phyloP scores from a whole-genome alignment of 768 basidiomycete genomes.

The Trametes punicea region DNA sequence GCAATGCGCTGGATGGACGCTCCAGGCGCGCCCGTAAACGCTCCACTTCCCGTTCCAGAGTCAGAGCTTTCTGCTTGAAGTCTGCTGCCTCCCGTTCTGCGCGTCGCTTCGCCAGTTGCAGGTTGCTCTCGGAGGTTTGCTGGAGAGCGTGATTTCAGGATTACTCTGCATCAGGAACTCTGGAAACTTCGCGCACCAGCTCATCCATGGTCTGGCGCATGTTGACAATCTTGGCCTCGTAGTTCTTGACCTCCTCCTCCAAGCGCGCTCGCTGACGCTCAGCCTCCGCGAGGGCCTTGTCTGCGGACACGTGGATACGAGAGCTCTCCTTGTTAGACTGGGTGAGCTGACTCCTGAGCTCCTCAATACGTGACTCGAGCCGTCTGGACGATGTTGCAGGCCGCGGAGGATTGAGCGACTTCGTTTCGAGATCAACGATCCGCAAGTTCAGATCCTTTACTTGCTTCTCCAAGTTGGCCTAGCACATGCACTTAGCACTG shows the following conservation, averaged over 20 bases:
- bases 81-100: conserved; percentile 76
- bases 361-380: conserved; percentile 69
- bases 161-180: too few relatives aligned
- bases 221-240: conserved; percentile 53
- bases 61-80: conserved; percentile 65
- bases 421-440: conserved; percentile 80
- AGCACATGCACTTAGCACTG: background rate
- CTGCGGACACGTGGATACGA: conserved; percentile 38
- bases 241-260: conserved; percentile 61
- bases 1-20: conserved; percentile 45
- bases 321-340: conserved; percentile 47
- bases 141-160: conserved; percentile 31
- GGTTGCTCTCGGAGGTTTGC: conserved; percentile 69
- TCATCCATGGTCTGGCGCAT: conserved; percentile 60
- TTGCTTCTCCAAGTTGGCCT: conserved; percentile 85
- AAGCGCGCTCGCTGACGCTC: conserved; percentile 59
- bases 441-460: conserved; percentile 81
- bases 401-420: conserved; percentile 65
- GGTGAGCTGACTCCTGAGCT: conserved; percentile 58
- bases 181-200: conserved; percentile 59
- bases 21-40: conserved; percentile 62
- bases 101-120: conserved; percentile 69
- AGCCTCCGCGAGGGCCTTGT: conserved; percentile 56
- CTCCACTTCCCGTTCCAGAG: conserved; percentile 67
- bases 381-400: conserved; percentile 51